Conservation (phyloP, 1,284 basidiomycete genomes). For the Taiwanofungus camphoratus region DNA sequence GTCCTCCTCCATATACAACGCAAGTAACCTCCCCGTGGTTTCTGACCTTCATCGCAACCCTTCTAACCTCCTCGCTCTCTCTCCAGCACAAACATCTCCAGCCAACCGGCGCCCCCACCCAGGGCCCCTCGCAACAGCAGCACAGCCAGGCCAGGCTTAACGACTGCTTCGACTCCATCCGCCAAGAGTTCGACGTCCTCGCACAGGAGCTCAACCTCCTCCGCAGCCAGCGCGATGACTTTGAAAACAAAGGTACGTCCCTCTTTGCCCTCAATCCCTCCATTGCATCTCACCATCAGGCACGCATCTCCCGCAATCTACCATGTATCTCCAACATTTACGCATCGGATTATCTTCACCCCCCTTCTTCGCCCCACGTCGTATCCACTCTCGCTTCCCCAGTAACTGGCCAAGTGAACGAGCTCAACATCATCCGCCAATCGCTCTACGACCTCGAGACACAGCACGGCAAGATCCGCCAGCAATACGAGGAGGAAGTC, state of each 20-base stretch:
- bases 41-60: neutral
- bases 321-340: neutral
- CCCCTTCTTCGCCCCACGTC: neutral
- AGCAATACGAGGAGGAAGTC: constrained; percentile 74
- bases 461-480: constrained; percentile 65
- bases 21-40: constrained; percentile 16
- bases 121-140: constrained; percentile 33
- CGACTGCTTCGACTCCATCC: constrained; percentile 80
- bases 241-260: constrained; percentile 76
- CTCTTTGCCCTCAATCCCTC: constrained; percentile 5
- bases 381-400: neutral
- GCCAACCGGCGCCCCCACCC: constrained; percentile 45
- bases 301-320: neutral
- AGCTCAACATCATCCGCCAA: constrained; percentile 68
- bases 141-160: constrained; percentile 48
- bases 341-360: constrained; percentile 1
- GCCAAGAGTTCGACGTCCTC: constrained; percentile 82
- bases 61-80: constrained; percentile 4
- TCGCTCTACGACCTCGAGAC: constrained; percentile 76
- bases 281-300: neutral
- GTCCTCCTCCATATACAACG: constrained; percentile 33
- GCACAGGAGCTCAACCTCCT: constrained; percentile 64
- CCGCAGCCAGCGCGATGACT: constrained; percentile 83
- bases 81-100: constrained; percentile 62
- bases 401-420: constrained; percentile 70